Percentiles rank a stretch among this genome's conserved stretches.
phyloP scores from a whole-genome alignment of 768 basidiomycete genomes.

The Tulasnella sp. region DNA sequence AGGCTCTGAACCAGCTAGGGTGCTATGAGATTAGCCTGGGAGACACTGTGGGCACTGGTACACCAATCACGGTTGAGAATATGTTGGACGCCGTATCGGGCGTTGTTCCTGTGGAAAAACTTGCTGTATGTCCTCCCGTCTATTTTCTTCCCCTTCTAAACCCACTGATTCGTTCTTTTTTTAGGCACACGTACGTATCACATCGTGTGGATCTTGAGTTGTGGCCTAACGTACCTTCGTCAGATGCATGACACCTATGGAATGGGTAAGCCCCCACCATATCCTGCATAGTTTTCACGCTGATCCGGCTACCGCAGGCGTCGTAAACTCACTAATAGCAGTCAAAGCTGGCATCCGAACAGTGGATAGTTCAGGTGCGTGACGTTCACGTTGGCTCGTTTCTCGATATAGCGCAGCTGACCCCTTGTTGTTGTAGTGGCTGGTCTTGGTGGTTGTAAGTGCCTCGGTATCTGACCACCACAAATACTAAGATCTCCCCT shows the following conservation, averaged over 20 bases:
- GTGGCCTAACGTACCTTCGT: background rate
- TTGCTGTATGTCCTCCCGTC: slow-evolving; percentile 50
- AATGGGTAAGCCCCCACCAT: slow-evolving; percentile 40
- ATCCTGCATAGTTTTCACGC: background rate
- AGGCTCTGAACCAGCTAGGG: slow-evolving; percentile 74
- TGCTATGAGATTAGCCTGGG: slow-evolving; percentile 90
- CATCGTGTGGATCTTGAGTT: background rate
- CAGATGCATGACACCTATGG: slow-evolving; percentile 91
- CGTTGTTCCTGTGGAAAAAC: slow-evolving; percentile 48
- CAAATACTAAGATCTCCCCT: background rate
- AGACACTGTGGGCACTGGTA: slow-evolving; percentile 85
- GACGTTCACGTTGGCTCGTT: background rate
- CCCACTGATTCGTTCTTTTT: background rate
- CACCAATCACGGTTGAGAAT: slow-evolving; percentile 54
- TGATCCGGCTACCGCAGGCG: slow-evolving; percentile 23
- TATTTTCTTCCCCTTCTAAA: background rate
- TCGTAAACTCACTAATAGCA: slow-evolving; percentile 66
- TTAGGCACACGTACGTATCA: slow-evolving; percentile 48
- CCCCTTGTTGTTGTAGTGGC: slow-evolving; percentile 52
- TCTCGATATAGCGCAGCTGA: background rate
- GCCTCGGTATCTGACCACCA: background rate
- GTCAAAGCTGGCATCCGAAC: slow-evolving; percentile 65
- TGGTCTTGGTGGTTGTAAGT: slow-evolving; percentile 76
- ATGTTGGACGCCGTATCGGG: slow-evolving; percentile 67
- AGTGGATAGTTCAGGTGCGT: slow-evolving; percentile 43